phyloP scores from a whole-genome alignment of 2,329 filamentous ascomycete genomes.

The Aureobasidium sp. region DNA sequence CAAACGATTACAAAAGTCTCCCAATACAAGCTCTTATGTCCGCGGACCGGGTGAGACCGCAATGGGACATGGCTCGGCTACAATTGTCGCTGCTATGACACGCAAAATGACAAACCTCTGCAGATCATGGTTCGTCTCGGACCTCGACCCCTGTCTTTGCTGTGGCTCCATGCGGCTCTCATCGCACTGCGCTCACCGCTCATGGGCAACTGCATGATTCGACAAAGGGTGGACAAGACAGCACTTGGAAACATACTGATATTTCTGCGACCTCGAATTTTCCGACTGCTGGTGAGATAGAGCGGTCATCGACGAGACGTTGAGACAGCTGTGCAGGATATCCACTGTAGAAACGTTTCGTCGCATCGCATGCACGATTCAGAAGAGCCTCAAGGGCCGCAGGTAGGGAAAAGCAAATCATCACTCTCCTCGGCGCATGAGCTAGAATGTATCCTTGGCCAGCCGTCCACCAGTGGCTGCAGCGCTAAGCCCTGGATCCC shows the following conservation, averaged over 20 bases:
- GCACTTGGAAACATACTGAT: neutral
- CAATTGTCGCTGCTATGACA: neutral
- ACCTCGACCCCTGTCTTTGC: neutral
- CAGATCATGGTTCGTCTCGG: conserved; percentile 10
- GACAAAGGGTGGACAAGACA: neutral
- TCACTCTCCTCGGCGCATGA: conserved; percentile 16
- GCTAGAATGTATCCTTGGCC: conserved; percentile 13
- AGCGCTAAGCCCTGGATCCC: conserved; percentile 11
- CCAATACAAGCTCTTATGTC: neutral
- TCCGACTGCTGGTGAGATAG: neutral
- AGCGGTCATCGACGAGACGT: neutral
- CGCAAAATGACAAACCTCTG: conserved; percentile 6
- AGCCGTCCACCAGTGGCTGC: conserved; percentile 10
- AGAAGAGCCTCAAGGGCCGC: conserved; percentile 8
- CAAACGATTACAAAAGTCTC: neutral
- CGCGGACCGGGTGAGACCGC: neutral
- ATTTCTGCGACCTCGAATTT: too few species aligned
- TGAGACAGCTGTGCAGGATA: neutral
- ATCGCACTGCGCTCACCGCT: conserved; percentile 6
- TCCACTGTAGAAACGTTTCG: neutral
- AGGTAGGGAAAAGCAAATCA: conserved; percentile 11
- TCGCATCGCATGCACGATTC: neutral
- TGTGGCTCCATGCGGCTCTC: neutral
- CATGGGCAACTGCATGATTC: neutral
- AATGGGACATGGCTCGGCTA: conserved; percentile 2